Evolutionary conservation across 1,284 basidiomycete genomes (phyloP), one percentile per base, ranked within the genome.

Genomic region (Flammula alnicola): DNA sequence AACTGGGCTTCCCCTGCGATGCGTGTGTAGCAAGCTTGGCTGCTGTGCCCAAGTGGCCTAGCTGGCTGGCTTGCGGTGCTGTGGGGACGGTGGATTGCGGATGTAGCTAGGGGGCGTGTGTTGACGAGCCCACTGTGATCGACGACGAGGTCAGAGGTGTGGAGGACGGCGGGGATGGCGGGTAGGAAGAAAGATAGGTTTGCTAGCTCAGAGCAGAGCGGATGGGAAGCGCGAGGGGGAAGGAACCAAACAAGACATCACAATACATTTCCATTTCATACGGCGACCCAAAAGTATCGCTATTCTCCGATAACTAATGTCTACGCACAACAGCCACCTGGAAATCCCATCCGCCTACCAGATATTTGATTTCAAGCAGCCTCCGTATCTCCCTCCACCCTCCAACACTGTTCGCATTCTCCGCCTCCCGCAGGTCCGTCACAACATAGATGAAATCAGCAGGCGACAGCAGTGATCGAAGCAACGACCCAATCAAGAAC

Each of bases 381-480:
- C 93, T 74, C 60, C 80, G 80, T 54, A 95, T 86, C 73, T 95
- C 93, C 55, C 91, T 74, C 92, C 93, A 94, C 17, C 84, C 84
- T 42, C 74, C 68, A 23, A 67, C 70, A 11, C 33, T n/a, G n/a
- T n/a, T n/a, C n/a, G n/a, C 47, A 16, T 74, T 76, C 64, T 77
- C 79, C 42, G 70, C 76, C 49, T 82, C 81, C 59, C 68, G 63
- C 56, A 78, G 60, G 55, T 83, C 83, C 44, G 73, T 74, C 52
- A 83, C 83, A 41, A 92, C 79, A 67, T 90, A 90, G 45, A 96
- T 84, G 72, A 95, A 98, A 69, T 98, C 95, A n/a, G 90, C 87
- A 9, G 94, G 90, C 6, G 88, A 86, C 31, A 98, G 72, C 53
- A 98, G 75, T 6, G 91, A 93, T 49, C 96, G 82, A 54, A 96